phyloP scores from a whole-genome alignment of 2,329 filamentous ascomycete genomes.

The Onygenales sp. region DNA sequence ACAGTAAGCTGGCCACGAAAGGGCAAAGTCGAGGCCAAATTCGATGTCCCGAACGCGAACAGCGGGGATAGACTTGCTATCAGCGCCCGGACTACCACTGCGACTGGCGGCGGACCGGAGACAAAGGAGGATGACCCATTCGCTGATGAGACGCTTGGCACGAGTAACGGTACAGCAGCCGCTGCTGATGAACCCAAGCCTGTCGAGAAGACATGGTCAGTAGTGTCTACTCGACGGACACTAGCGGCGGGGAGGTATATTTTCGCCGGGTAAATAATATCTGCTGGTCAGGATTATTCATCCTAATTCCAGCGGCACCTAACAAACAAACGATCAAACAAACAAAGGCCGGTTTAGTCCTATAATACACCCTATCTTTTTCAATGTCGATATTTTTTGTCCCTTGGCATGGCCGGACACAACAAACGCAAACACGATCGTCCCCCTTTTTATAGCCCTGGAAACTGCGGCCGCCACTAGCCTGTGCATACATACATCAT shows the following conservation, averaged over 20 bases:
- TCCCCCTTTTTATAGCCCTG: no score
- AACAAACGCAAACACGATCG: no score
- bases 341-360: not conserved
- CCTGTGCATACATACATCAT: no score
- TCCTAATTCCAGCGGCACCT: no score
- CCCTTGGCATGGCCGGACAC: no score
- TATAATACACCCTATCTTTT: no score
- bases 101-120: conserved; percentile 17
- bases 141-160: conserved; percentile 30
- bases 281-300: no score
- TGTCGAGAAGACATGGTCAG: conserved; percentile 48
- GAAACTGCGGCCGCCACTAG: no score
- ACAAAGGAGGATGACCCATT: conserved; percentile 36
- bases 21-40: conserved; percentile 72
- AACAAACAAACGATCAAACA: not conserved
- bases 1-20: conserved; percentile 61
- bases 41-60: conserved; percentile 55
- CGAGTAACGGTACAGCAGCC: conserved; percentile 8
- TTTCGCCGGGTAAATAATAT: conserved; percentile 22
- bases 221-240: conserved; percentile 57
- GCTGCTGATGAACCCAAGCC: conserved; percentile 18
- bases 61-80: conserved; percentile 59
- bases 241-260: conserved; percentile 70
- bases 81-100: conserved; percentile 20
- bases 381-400: no score